Conservation (phyloP, 805 yeast genomes). For the Wilhelminamyces savonicus region DNA sequence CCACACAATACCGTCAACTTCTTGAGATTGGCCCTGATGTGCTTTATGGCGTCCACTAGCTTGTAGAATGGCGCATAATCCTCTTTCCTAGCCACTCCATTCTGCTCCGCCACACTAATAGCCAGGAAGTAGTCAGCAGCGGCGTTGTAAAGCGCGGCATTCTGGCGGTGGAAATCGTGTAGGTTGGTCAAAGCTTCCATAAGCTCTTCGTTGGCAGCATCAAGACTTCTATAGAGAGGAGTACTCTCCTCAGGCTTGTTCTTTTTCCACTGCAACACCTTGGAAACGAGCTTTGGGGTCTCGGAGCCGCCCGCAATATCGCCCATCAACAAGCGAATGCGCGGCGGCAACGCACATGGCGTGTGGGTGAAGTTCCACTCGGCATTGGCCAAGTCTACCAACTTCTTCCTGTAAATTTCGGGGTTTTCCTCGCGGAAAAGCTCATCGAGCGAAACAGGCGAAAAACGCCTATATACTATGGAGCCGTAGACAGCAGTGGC, state of each 20-base stretch:
- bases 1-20: slow-evolving; percentile 57
- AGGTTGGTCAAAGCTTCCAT: slow-evolving; percentile 43
- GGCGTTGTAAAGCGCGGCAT: slow-evolving; percentile 29
- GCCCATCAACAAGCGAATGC: slow-evolving; percentile 77
- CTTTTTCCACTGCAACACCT: slow-evolving; percentile 66
- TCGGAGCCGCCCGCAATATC: slow-evolving; percentile 91
- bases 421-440: slow-evolving; percentile 23
- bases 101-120: too few relatives aligned
- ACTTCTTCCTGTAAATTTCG: slow-evolving; percentile 7
- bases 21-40: slow-evolving; percentile 55
- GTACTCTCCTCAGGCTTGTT: slow-evolving; percentile 44
- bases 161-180: slow-evolving; percentile 17
- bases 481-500: slow-evolving; percentile 95
- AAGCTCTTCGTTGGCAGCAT: slow-evolving; percentile 52
- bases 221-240: slow-evolving; percentile 47
- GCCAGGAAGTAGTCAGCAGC: too few relatives aligned
- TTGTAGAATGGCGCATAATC: slow-evolving; percentile 2
- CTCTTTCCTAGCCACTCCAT: too few relatives aligned
- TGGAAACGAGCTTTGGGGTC: slow-evolving; percentile 83
- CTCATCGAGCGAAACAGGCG: slow-evolving; percentile 43
- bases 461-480: slow-evolving; percentile 71
- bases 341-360: slow-evolving; percentile 60
- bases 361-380: slow-evolving; percentile 59
- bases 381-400: slow-evolving; percentile 33
- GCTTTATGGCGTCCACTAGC: slow-evolving; percentile 34